Base-by-base conservation (phyloP, 495 filamentous ascomycete genomes). In the Xylaria flabelliformis region DNA sequence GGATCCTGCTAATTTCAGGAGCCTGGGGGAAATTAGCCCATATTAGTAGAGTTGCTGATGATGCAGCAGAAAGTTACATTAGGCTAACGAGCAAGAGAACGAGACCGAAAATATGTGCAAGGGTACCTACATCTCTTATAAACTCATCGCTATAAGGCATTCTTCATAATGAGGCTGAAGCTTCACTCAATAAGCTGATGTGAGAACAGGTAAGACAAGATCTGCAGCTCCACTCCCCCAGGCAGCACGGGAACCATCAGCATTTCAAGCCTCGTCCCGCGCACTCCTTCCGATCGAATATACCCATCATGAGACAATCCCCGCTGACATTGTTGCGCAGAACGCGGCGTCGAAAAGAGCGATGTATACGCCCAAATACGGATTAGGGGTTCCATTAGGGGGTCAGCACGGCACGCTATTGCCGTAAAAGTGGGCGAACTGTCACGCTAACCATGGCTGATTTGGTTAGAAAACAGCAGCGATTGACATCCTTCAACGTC, bases 351-450 rank as follows among this genome's bases (percentile, higher is more conserved):
- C 9, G 26, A 39, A 50, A 21, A 21, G 19, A 19, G 50, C 50
- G 65, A 12, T 42, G 50, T 13, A 67, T 67, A 19, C 34, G 44
- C 21, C 64, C 65, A 0, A 44, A 67, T 56, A 44, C 32, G 65
- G 50, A 17, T 67, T 55, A 56, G 65, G 50, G 32, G 17, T 50
- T 56, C 65, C 42, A 26, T 67, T 42, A 56, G 65, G 50, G 32
- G 17, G 65, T 56, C 65, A 55, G 50, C 65, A 42, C 36, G 65
- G 65, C 50, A 67, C 50, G 29, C 46, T 51, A 66, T 66, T 51
- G 26, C 64, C 62, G 62, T 48, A 32, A 46, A 64, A 48, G 58
- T 48, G 44, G 64, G 29, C 19, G 29, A 19, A 21, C 29, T 4
- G 21, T 13, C 6, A 56, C 50, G 21, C 65, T 67, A 56, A 50